A percentile compares a stretch with the other conserved stretches of the same genome.
Conservation (phyloP, 495 filamentous ascomycete genomes). For the Penicillium steckii region DNA sequence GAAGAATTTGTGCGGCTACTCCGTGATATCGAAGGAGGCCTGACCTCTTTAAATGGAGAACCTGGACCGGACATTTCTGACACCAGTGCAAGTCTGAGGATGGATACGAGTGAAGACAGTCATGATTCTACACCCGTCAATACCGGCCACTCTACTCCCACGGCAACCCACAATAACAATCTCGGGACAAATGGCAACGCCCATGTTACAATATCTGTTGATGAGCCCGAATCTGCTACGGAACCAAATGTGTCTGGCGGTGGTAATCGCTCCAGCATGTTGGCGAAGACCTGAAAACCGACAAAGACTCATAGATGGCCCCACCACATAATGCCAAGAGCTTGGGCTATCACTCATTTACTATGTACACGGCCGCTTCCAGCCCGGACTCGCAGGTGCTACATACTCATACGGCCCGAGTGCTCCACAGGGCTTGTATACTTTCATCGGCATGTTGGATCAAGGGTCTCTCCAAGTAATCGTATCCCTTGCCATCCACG, state of each 20-base stretch:
- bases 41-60: slow-evolving; percentile 49
- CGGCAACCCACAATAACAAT: slow-evolving; percentile 20
- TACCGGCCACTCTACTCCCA: neutral
- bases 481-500: neutral
- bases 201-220: slow-evolving; percentile 1
- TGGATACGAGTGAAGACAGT: slow-evolving; percentile 33
- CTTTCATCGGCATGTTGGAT: neutral
- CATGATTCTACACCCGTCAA: slow-evolving; percentile 25
- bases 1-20: slow-evolving; percentile 95
- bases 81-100: slow-evolving; percentile 23
- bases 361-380: slow-evolving; percentile 5
- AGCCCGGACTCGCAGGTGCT: neutral
- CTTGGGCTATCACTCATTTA: slow-evolving; percentile 3
- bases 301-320: slow-evolving; percentile 6
- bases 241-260: slow-evolving; percentile 3
- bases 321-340: slow-evolving; percentile 10
- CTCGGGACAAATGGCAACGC: slow-evolving; percentile 13
- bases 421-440: neutral
- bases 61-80: slow-evolving; percentile 24
- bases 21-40: slow-evolving; percentile 80
- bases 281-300: slow-evolving; percentile 18
- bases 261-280: slow-evolving; percentile 14
- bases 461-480: neutral
- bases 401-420: neutral
- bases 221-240: slow-evolving; percentile 4